These are phyloP conservation scores for Penicillium sp. DNA, from an alignment of 2,329 filamentous ascomycete species.

Conservation along the genomic window DNA sequence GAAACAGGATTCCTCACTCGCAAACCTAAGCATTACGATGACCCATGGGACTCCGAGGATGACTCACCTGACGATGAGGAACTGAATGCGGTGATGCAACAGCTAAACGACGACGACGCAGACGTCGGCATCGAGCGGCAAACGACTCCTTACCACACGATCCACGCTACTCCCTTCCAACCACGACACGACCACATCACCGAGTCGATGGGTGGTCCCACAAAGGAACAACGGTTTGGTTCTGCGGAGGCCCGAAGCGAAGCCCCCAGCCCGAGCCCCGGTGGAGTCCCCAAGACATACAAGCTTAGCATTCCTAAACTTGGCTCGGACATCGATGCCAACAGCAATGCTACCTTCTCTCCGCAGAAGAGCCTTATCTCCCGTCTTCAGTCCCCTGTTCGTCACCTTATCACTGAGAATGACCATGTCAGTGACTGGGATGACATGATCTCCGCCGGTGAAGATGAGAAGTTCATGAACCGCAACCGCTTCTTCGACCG, in stretches of 20 bases:
- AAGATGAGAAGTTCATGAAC: slow-evolving; percentile 77
- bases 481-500: slow-evolving; percentile 87
- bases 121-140: slow-evolving; percentile 70
- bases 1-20: neutral
- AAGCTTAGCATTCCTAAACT: slow-evolving; percentile 46
- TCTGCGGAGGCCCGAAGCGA: slow-evolving; percentile 61
- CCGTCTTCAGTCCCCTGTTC: slow-evolving; percentile 54
- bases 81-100: slow-evolving; percentile 88
- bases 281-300: slow-evolving; percentile 50
- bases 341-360: slow-evolving; percentile 52
- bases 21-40: slow-evolving; percentile 1
- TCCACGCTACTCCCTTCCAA: slow-evolving; percentile 10
- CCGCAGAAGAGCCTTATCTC: slow-evolving; percentile 63
- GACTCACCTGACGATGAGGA: slow-evolving; percentile 57
- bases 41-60: slow-evolving; percentile 22
- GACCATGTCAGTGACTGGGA: slow-evolving; percentile 88
- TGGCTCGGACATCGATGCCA: slow-evolving; percentile 33
- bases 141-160: slow-evolving; percentile 32
- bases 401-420: slow-evolving; percentile 59
- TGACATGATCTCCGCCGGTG: slow-evolving; percentile 74
- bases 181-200: slow-evolving; percentile 17
- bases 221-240: slow-evolving; percentile 53
- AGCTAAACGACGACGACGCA: slow-evolving; percentile 70
- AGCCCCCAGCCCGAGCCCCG: slow-evolving; percentile 70
- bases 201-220: slow-evolving; percentile 47